These are phyloP conservation scores for Castanea crenata DNA, from an alignment of 306 rosid species.

Conservation along the genomic window DNA sequence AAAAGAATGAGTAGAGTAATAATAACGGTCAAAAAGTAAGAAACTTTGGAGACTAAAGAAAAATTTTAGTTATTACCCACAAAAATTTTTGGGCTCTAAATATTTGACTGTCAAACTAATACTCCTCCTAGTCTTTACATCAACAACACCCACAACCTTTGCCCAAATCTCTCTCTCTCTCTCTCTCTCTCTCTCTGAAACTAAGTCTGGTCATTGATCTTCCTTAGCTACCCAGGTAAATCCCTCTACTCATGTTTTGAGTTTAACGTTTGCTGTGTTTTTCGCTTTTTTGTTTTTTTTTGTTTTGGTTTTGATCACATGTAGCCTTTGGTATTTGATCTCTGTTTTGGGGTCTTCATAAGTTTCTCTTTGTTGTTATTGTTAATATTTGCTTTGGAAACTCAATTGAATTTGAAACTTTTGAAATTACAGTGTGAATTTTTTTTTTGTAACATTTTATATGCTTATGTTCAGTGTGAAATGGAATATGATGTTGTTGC, in stretches of 20 bases:
- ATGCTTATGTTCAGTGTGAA: too few species aligned
- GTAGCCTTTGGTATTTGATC: too few species aligned
- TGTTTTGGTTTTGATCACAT: neutral
- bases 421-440: too few species aligned
- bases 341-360: too few species aligned
- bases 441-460: too few species aligned
- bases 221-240: neutral
- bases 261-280: neutral
- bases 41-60: constrained; percentile 33
- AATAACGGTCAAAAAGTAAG: constrained; percentile 20
- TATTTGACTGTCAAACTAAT: constrained; percentile 36
- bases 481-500: too few species aligned
- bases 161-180: neutral
- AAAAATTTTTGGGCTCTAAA: constrained; percentile 20
- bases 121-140: neutral
- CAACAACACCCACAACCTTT: neutral
- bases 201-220: neutral
- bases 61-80: neutral
- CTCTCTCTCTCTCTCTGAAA: neutral
- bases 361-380: neutral
- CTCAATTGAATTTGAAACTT: too few species aligned
- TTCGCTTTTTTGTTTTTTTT: neutral
- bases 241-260: neutral
- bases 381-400: too few species aligned
- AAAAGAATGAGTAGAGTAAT: too few species aligned